Base-by-base conservation (phyloP, 2,329 filamentous ascomycete genomes). In the Neonectria ditissima region DNA sequence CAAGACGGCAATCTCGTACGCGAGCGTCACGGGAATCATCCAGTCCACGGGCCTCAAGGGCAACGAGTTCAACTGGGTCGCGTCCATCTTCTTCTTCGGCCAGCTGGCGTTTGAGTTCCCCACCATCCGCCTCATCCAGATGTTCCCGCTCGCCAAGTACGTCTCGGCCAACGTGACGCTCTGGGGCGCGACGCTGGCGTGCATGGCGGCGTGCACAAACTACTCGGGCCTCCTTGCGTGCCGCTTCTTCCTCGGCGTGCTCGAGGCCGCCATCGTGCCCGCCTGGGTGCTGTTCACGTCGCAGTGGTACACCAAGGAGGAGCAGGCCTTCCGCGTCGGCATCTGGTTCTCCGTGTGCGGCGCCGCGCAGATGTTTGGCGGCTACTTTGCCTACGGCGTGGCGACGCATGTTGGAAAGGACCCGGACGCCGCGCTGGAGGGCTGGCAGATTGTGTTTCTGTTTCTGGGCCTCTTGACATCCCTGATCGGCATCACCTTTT, bases 31-130 rank as follows among this genome's bases (percentile, higher is more conserved):
- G 0, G 71, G 71, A 1, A 70, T 72, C 2, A 59, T 63, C n/a
- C 44, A 69, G 30, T 76, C 78, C 1, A 71, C 74, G 1, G 72
- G 79, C 4, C 75, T 83, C 0, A 70, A 73, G 5, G 82, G 78
- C 4, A 80, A 78, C 37, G 74, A 80, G 54, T 83, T 82, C 66
- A 81, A 79, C 45, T 83, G 82, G 78, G 76, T 69, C 14, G 66
- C 66, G 5, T 69, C 68, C 24, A 66, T 69, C 14, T 71, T 70
- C 65, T 77, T 77, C 65, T 78, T 78, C 26, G 76, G 75, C 1
- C 75, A 79, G 24, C 67, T 80, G 5, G 73, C 75, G 0, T 79
- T 80, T 28, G 75, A 80, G 39, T 81, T 79, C 10, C 80, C 80
- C 0, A 79, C 77, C 0, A 76, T 78, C 26, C 73, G 78, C 1